Percentiles rank a stretch among this genome's conserved stretches.
phyloP scores from a whole-genome alignment of 2,329 filamentous ascomycete genomes.

The Fusarium devonianum region DNA sequence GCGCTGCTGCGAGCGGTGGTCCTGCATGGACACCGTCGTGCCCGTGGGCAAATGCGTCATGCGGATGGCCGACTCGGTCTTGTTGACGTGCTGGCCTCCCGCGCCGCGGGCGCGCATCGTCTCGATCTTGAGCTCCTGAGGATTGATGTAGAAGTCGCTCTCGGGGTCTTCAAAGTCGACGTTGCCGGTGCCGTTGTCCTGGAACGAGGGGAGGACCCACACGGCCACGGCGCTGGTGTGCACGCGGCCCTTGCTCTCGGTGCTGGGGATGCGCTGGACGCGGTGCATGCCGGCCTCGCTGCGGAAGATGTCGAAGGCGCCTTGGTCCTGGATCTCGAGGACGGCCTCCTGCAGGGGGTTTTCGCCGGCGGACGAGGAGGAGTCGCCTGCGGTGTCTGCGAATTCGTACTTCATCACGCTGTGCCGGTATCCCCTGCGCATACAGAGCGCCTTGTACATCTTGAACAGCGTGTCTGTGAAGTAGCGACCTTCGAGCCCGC shows the following conservation, averaged over 20 bases:
- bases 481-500: conserved; percentile 87
- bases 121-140: conserved; percentile 81
- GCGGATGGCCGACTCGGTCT: conserved; percentile 93
- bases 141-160: conserved; percentile 90
- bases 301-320: conserved; percentile 82
- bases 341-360: conserved; percentile 84
- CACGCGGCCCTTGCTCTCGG: conserved; percentile 87
- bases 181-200: conserved; percentile 58
- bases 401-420: conserved; percentile 82
- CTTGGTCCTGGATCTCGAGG: conserved; percentile 78
- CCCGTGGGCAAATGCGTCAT: conserved; percentile 90
- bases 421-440: conserved; percentile 69
- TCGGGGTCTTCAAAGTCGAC: conserved; percentile 80
- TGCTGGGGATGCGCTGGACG: conserved; percentile 91
- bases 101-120: conserved; percentile 93
- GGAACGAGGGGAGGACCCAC: conserved; percentile 87
- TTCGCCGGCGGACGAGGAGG: conserved; percentile 64
- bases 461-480: conserved; percentile 87
- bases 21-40: conserved; percentile 89
- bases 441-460: conserved; percentile 88
- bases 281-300: conserved; percentile 94
- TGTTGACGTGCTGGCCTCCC: conserved; percentile 97
- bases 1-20: conserved; percentile 85
- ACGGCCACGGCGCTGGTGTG: conserved; percentile 94
- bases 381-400: conserved; percentile 67